These are phyloP conservation scores for Irpex rosettiformis DNA, from an alignment of 1,284 basidiomycete species.

Conservation along the genomic window DNA sequence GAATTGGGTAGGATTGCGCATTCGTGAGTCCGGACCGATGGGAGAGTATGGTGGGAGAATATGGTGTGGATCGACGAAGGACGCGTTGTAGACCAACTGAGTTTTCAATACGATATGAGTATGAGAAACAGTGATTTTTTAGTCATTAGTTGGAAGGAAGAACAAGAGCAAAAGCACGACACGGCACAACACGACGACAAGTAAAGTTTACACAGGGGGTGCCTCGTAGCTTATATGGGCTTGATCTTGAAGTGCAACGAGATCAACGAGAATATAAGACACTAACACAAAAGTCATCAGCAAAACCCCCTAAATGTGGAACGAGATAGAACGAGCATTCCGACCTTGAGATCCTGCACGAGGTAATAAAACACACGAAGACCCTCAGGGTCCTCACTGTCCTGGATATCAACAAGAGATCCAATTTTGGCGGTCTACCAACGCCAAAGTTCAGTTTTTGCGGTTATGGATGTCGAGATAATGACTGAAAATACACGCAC, in stretches of 20 bases:
- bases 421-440: conserved; percentile 95
- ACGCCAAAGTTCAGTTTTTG: too few relatives aligned
- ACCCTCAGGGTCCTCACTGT: conserved; percentile 96
- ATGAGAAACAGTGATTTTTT: too few relatives aligned
- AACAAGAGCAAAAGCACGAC: too few relatives aligned
- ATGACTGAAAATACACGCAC: conserved; percentile 41
- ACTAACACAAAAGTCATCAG: conserved; percentile 41
- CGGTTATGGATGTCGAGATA: too few relatives aligned
- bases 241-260: conserved; percentile 99
- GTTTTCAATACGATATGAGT: too few relatives aligned
- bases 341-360: conserved; percentile 93
- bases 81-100: too few relatives aligned
- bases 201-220: neutral
- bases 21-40: conserved; percentile 5
- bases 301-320: too few relatives aligned
- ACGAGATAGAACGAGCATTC: conserved; percentile 15
- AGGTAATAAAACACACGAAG: conserved; percentile 99
- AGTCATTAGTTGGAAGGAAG: too few relatives aligned
- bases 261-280: conserved; percentile 96
- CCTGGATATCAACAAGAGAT: conserved; percentile 93
- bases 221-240: conserved; percentile 65
- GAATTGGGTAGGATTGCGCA: conserved; percentile 1
- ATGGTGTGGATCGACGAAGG: too few relatives aligned
- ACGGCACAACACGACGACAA: neutral
- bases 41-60: too few relatives aligned